Conservation (phyloP, 257 asterid species). For the Echium plantagineum region DNA sequence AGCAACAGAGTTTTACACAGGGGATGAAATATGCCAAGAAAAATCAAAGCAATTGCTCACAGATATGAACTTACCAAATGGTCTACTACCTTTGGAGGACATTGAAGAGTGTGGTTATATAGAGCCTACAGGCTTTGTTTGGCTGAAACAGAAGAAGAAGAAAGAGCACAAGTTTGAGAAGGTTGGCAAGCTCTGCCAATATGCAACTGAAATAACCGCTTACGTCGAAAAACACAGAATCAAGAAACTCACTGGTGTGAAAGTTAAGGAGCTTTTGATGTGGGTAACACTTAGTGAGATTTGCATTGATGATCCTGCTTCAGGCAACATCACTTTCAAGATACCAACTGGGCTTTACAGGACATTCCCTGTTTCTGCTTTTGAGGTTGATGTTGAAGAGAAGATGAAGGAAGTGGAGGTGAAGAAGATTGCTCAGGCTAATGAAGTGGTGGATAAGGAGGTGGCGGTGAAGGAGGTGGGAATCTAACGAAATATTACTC, state of each 20-base stretch:
- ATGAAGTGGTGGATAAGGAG: not conserved
- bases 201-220: slow-evolving; percentile 52
- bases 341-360: slow-evolving; percentile 47
- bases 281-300: slow-evolving; percentile 47
- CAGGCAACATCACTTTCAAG: slow-evolving; percentile 52
- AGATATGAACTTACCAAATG: slow-evolving; percentile 41
- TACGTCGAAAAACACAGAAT: slow-evolving; percentile 39
- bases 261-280: slow-evolving; percentile 54
- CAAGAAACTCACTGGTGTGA: slow-evolving; percentile 47
- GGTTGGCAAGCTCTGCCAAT: slow-evolving; percentile 33
- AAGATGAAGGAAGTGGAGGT: not conserved
- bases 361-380: slow-evolving; percentile 41
- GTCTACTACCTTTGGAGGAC: slow-evolving; percentile 54
- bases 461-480: not conserved
- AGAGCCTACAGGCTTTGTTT: slow-evolving; percentile 35
- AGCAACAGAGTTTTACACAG: slow-evolving; percentile 46
- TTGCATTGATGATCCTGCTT: slow-evolving; percentile 30
- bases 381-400: slow-evolving; percentile 20
- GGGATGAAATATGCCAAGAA: slow-evolving; percentile 43
- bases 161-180: slow-evolving; percentile 42
- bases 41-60: slow-evolving; percentile 39
- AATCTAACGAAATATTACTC: no score
- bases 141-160: slow-evolving; percentile 53
- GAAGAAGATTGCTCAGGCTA: not conserved
- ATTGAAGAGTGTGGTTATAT: slow-evolving; percentile 42